These are phyloP conservation scores for Colletotrichum sp. DNA, from an alignment of 2,329 filamentous ascomycete genomes.

Conservation along the genomic window DNA sequence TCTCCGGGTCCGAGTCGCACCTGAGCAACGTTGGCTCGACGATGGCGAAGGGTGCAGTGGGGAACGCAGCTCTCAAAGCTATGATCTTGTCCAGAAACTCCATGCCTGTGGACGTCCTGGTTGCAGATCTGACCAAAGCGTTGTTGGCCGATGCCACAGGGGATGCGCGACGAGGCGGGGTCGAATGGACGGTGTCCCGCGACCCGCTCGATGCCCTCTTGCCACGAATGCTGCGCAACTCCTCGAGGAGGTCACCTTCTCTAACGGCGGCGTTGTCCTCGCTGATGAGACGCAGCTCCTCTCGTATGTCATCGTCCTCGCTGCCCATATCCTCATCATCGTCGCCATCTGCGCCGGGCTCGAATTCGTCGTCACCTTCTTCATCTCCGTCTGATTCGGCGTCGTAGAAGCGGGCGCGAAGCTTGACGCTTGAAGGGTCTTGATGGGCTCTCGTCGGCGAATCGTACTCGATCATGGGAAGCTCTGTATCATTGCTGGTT, in stretches of 20 bases:
- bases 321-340: conserved; percentile 25
- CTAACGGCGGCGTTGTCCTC: conserved; percentile 40
- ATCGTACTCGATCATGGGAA: conserved; percentile 16
- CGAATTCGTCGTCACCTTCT: conserved; percentile 24
- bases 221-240: conserved; percentile 3
- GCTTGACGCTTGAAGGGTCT: conserved; percentile 26
- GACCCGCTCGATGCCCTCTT: background rate
- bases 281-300: conserved; percentile 48
- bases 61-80: conserved; percentile 49
- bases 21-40: conserved; percentile 40
- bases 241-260: conserved; percentile 24
- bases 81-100: conserved; percentile 35
- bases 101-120: background rate
- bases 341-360: background rate
- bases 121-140: background rate
- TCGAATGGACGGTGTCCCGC: background rate
- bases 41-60: conserved; percentile 36
- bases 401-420: conserved; percentile 37
- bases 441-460: conserved; percentile 21
- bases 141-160: background rate
- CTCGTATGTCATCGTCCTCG: conserved; percentile 24
- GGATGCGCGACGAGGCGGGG: background rate
- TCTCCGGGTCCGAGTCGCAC: conserved; percentile 37
- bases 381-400: conserved; percentile 27
- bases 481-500: conserved; percentile 32